phyloP scores from a whole-genome alignment of 2,329 filamentous ascomycete genomes.

The Colletotrichum higginsianum region DNA sequence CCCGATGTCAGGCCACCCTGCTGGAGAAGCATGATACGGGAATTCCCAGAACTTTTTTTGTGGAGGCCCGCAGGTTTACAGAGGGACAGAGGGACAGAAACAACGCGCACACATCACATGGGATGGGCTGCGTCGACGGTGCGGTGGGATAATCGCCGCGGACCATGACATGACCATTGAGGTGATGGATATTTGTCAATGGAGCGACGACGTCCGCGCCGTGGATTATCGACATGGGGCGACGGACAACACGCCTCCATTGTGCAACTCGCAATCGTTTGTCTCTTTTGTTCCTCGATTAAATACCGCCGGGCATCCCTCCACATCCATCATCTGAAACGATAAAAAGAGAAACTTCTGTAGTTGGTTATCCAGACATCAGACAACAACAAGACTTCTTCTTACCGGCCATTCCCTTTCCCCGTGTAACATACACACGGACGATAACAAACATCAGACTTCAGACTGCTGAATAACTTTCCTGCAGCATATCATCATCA shows the following conservation, averaged over 20 bases:
- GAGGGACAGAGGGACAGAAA: background rate
- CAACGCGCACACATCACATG: background rate
- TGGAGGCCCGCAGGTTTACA: conserved; percentile 17
- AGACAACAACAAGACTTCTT: background rate
- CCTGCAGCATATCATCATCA: conserved; percentile 17
- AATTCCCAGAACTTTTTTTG: conserved; percentile 19
- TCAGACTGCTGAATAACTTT: conserved; percentile 7
- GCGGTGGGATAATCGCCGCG: background rate
- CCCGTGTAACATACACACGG: conserved; percentile 7
- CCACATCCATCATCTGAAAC: conserved; percentile 8
- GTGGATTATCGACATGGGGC: background rate
- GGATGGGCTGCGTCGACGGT: background rate
- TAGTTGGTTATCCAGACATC: conserved; percentile 9
- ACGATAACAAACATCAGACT: conserved; percentile 11
- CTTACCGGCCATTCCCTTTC: background rate
- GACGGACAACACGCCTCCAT: background rate
- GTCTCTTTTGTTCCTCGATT: background rate
- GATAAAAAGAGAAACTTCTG: background rate
- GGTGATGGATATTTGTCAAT: conserved; percentile 33
- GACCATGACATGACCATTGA: conserved; percentile 9
- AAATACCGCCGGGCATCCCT: conserved; percentile 16
- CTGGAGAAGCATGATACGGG: conserved; percentile 23
- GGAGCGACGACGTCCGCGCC: conserved; percentile 2
- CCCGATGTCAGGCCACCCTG: conserved; percentile 39
- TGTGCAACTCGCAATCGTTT: background rate